phyloP scores from a whole-genome alignment of 345 rosid genomes.

The Citrus australasica region DNA sequence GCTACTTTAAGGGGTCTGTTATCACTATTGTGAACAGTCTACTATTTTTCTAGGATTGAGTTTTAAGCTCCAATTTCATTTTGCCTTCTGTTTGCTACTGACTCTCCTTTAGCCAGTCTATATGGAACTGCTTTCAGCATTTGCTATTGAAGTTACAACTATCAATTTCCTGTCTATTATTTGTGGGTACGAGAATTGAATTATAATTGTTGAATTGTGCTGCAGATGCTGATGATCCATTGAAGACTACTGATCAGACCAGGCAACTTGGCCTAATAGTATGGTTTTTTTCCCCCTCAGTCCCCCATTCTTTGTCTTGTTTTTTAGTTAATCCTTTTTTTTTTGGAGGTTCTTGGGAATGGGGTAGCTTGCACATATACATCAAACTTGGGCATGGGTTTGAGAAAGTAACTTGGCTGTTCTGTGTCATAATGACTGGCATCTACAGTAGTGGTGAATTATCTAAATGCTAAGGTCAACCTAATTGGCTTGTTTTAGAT shows the following conservation, averaged over 20 bases:
- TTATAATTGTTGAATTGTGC: conserved; percentile 1
- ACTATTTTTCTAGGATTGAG: neutral
- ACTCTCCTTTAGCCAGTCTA: neutral
- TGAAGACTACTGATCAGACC: conserved; percentile 95
- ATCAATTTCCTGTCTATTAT: neutral
- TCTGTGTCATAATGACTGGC: neutral
- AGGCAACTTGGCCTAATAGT: conserved; percentile 91
- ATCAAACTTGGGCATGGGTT: neutral
- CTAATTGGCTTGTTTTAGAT: neutral
- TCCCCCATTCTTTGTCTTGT: neutral
- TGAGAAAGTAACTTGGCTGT: neutral
- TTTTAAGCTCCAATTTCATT: neutral
- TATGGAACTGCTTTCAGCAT: conserved; percentile 4
- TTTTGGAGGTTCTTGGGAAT: neutral
- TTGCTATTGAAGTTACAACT: neutral
- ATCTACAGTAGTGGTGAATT: neutral
- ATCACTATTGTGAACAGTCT: neutral
- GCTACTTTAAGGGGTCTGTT: neutral
- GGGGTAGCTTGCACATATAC: neutral
- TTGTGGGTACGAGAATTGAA: neutral
- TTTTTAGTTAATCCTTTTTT: neutral
- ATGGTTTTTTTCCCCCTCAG: conserved; percentile 9
- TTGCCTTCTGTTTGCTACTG: neutral
- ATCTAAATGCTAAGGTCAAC: neutral
- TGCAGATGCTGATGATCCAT: conserved; percentile 88